Conservation (phyloP, 768 basidiomycete genomes). For the Cyclocybe cylindracea region DNA sequence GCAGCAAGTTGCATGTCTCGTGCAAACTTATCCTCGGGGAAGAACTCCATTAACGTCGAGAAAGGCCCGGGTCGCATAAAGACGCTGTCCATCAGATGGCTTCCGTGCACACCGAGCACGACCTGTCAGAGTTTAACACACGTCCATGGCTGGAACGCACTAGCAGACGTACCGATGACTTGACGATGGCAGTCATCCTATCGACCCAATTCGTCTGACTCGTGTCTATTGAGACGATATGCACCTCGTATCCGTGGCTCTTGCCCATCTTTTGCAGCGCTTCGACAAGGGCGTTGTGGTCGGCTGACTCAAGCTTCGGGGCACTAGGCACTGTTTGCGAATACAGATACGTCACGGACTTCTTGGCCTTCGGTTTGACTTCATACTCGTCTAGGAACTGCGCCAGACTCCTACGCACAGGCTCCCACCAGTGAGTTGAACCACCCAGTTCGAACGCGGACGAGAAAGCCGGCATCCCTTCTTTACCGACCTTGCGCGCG, state of each 20-base stretch:
- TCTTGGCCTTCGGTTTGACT: conserved; percentile 28
- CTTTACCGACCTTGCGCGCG: conserved; percentile 34
- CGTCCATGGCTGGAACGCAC: conserved; percentile 1
- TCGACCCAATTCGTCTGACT: conserved; percentile 56
- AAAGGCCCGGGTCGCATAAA: conserved; percentile 66
- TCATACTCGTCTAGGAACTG: conserved; percentile 40
- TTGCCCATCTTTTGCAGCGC: conserved; percentile 54
- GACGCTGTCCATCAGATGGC: conserved; percentile 64
- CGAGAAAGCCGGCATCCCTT: conserved; percentile 41
- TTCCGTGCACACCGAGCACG: conserved; percentile 59
- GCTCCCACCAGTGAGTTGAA: conserved; percentile 72
- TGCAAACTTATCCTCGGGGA: conserved; percentile 64
- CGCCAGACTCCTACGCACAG: conserved; percentile 44
- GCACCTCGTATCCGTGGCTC: conserved; percentile 53
- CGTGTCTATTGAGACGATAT: conserved; percentile 51
- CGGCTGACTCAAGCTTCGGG: conserved; percentile 49
- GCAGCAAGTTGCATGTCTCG: conserved; percentile 62
- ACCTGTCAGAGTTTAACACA: conserved; percentile 39
- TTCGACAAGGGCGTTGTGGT: conserved; percentile 63
- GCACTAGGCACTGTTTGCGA: conserved; percentile 55
- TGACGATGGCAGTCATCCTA: conserved; percentile 63
- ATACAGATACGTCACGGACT: conserved; percentile 35
- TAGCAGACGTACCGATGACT: conserved; percentile 59
- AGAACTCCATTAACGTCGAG: conserved; percentile 77
- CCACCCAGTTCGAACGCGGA: conserved; percentile 43